Percentiles rank a stretch among this genome's conserved stretches.
phyloP scores from a whole-genome alignment of 2,329 filamentous ascomycete species.

The Pseudogymnoascus sp. region DNA sequence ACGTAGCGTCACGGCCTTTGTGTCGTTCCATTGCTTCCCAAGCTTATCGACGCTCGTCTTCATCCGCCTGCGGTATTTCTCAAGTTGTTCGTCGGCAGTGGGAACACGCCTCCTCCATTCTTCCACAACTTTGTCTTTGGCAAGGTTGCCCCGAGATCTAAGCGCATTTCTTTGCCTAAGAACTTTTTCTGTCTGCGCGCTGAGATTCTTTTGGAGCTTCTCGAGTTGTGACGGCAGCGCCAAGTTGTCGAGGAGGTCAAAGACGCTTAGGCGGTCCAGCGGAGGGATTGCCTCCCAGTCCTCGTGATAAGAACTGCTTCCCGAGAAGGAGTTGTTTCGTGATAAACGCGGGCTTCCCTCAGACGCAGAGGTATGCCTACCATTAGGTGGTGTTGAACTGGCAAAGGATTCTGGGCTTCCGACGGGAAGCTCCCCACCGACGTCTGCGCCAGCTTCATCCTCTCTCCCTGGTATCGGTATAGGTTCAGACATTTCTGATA shows the following conservation, averaged over 20 bases:
- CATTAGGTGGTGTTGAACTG: conserved; percentile 40
- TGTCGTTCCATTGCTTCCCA: conserved; percentile 78
- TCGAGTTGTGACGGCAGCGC: conserved; percentile 84
- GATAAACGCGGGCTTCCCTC: conserved; percentile 55
- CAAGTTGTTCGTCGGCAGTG: conserved; percentile 83
- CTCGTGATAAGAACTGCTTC: conserved; percentile 75
- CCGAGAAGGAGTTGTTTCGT: conserved; percentile 73
- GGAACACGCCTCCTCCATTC: conserved; percentile 85
- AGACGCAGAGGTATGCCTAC: conserved; percentile 37
- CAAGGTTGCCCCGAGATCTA: conserved; percentile 65
- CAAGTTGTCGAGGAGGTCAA: conserved; percentile 91
- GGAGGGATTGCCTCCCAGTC: conserved; percentile 84
- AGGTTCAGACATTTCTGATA: conserved; percentile 38
- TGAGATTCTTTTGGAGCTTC: conserved; percentile 76
- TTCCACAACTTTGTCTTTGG: conserved; percentile 84
- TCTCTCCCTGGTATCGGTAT: conserved; percentile 28
- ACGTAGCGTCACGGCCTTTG: conserved; percentile 74
- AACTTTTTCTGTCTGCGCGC: conserved; percentile 76
- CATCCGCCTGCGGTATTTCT: conserved; percentile 85
- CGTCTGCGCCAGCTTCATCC: conserved; percentile 4
- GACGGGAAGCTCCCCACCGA: neutral
- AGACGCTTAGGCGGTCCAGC: conserved; percentile 79
- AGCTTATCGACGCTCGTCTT: conserved; percentile 80
- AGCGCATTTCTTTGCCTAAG: conserved; percentile 73
- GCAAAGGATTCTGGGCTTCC: conserved; percentile 28